Conservation (phyloP, 208 protist species). For the Trichomonas vaginalis region DNA sequence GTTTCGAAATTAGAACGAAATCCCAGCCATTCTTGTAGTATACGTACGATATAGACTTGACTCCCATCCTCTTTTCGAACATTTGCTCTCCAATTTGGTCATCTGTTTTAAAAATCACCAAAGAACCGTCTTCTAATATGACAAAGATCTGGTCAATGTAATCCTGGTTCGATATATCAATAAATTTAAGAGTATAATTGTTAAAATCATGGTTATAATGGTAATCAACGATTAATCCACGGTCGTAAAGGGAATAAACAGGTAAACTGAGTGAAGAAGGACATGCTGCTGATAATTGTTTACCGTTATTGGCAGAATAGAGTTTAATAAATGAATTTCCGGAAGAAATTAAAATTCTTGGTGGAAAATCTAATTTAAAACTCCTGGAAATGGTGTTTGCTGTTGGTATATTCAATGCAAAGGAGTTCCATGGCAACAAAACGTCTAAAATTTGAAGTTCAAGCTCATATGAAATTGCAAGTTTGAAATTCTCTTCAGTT, state of each 20-base stretch:
- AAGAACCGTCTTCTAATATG: background rate
- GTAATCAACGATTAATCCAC: background rate
- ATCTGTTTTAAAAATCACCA: background rate
- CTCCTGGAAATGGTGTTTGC: background rate
- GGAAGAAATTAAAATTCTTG: background rate
- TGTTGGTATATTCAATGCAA: background rate
- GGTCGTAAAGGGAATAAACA: background rate
- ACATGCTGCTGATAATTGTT: background rate
- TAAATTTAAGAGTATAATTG: background rate
- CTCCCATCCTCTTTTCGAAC: background rate
- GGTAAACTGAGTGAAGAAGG: background rate
- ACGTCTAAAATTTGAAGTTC: background rate
- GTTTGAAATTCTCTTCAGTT: background rate
- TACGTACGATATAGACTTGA: background rate
- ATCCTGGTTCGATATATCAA: background rate
- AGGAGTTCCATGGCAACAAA: background rate
- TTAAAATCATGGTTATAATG: background rate
- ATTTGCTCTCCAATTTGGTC: background rate
- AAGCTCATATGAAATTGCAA: background rate
- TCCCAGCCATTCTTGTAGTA: background rate
- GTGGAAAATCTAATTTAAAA: background rate
- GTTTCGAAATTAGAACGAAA: background rate
- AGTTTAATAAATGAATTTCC: background rate
- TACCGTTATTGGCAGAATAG: background rate
- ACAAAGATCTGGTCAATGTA: background rate